phyloP scores from a whole-genome alignment of 345 rosid species.

The Melastoma malabathricum region DNA sequence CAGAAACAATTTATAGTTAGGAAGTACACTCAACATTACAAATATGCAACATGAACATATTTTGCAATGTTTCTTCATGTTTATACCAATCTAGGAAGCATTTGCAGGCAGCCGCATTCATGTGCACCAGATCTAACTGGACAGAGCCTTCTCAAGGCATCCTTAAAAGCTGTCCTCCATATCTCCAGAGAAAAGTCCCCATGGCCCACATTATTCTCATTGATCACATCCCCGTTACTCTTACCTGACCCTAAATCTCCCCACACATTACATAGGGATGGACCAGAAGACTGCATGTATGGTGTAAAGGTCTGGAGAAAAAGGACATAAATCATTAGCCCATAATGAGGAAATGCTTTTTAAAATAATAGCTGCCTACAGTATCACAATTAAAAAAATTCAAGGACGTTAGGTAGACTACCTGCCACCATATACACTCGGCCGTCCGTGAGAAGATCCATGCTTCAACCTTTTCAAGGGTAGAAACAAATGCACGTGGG shows the following conservation, averaged over 20 bases:
- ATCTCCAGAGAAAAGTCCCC: constrained; percentile 55
- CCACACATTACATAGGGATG: too few relatives aligned
- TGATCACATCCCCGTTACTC: constrained; percentile 24
- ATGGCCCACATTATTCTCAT: constrained; percentile 41
- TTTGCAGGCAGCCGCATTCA: constrained; percentile 75
- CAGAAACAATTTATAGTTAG: too few relatives aligned
- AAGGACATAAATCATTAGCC: constrained; percentile 10
- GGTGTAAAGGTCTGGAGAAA: constrained; percentile 72
- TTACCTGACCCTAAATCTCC: constrained; percentile 30
- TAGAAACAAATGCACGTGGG: constrained; percentile 37
- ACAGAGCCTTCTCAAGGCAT: constrained; percentile 85
- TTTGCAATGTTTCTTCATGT: not conserved
- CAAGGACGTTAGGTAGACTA: constrained; percentile 10
- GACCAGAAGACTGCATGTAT: constrained; percentile 56
- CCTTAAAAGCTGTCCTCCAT: constrained; percentile 88
- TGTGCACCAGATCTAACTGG: constrained; percentile 88
- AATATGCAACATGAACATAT: not conserved
- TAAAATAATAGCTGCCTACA: too few relatives aligned
- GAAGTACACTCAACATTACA: too few relatives aligned
- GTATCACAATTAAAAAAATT: not conserved
- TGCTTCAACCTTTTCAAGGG: constrained; percentile 78
- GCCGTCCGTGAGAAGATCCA: constrained; percentile 82
- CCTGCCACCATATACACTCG: constrained; percentile 99
- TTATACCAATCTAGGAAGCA: constrained; percentile 65
- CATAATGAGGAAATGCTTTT: constrained; percentile 1